These are phyloP conservation scores for Diplosphaera chodatii DNA, from an alignment of 139 green algal species.

Conservation along the genomic window DNA sequence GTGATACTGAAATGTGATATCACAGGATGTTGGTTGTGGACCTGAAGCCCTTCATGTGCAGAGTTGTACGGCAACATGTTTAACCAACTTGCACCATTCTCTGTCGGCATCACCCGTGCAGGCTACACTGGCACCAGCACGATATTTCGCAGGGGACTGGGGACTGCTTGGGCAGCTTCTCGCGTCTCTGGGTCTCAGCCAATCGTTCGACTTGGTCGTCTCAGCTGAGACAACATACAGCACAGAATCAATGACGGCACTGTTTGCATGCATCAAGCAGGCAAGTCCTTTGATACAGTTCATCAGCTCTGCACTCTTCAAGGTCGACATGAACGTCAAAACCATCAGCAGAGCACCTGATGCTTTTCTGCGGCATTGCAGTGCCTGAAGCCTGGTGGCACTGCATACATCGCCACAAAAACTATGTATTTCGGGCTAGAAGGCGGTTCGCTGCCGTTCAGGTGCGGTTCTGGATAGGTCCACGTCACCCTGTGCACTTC, in stretches of 20 bases:
- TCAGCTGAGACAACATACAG: slow-evolving; percentile 82
- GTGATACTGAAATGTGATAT: too few species aligned
- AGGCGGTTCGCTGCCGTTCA: slow-evolving; percentile 69
- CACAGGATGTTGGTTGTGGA: too few species aligned
- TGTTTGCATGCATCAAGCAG: slow-evolving; percentile 66
- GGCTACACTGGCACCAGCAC: neutral
- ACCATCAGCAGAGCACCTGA: too few species aligned
- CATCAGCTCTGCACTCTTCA: too few species aligned
- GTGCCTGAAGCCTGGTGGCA: slow-evolving; percentile 30
- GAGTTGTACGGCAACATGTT: too few species aligned
- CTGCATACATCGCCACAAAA: slow-evolving; percentile 82
- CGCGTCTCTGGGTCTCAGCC: slow-evolving; percentile 15
- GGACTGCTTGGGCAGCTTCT: slow-evolving; percentile 29
- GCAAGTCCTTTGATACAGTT: too few species aligned
- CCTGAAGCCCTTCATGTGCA: too few species aligned
- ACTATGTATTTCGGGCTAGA: slow-evolving; percentile 96
- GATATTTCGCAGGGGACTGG: slow-evolving; percentile 69
- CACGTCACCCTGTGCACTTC: too few species aligned
- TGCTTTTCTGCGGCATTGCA: slow-evolving; percentile 11
- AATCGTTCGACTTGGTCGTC: slow-evolving; percentile 73
- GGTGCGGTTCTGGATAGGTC: too few species aligned
- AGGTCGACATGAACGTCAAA: too few species aligned
- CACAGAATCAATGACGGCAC: slow-evolving; percentile 32
- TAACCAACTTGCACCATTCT: slow-evolving; percentile 38
- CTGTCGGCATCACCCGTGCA: slow-evolving; percentile 24